Base-by-base conservation (phyloP, 805 yeast species). In the Blastobotrys parvus region DNA sequence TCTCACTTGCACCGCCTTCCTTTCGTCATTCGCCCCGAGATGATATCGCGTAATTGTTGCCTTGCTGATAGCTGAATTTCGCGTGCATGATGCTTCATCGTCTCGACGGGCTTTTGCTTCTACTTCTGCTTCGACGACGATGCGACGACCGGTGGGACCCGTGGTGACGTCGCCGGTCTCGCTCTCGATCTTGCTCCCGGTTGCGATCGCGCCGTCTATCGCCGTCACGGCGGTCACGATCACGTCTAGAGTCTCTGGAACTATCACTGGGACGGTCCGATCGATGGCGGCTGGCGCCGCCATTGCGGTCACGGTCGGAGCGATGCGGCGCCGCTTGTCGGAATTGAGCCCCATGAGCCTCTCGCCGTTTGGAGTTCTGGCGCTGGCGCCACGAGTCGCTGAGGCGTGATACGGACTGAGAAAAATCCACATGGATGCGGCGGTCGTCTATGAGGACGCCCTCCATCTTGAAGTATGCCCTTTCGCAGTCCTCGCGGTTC, bases 351-450 rank as follows among this genome's bases (percentile, higher is more conserved):
- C 15, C 32, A 17, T 17, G 23, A 19, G 23, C 21, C 17, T n/a
- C 21, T 8, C 17, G 21, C 20, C 37, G 37, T 21, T 37, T 25
- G 29, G 35, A 11, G 16, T 15, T 31, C 35, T 31, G 17, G 6
- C 35, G 16, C 10, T 32, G 36, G 38, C 57, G 49, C 65, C 64
- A 60, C 1, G 40, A 43, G 15, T 48, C 47, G 11, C 56, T 50
- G 34, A 63, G 32, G 37, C 50, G 55, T 10, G 61, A 46, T 8
- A 71, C 58, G 56, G 78, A 71, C 55, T 80, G 88, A 46, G 80
- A 72, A 63, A 80, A 80, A 56, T 80, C 87, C 35, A 80, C 82
- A 46, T 76, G 76, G 18, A 81, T 72, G 43, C 82, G 64, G 34
- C 72, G 56, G 44, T 80, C 87, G 55, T 80, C 88, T 31, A 80